These are phyloP conservation scores for Cichorium intybus DNA, from an alignment of 140 eudicot species.

Conservation along the genomic window DNA sequence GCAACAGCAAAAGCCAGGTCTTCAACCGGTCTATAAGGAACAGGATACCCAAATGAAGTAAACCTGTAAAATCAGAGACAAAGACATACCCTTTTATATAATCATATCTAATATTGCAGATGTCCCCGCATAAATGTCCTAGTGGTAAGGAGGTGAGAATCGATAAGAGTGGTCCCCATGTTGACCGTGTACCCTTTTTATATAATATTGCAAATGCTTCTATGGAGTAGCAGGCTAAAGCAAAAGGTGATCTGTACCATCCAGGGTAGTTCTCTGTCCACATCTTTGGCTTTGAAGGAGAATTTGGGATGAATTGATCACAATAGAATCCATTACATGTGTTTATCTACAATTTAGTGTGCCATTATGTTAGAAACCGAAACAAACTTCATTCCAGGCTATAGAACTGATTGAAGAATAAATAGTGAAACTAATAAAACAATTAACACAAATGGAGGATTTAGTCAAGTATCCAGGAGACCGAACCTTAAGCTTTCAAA, in stretches of 20 bases:
- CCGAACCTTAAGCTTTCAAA: too few species aligned
- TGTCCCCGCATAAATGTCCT: too few species aligned
- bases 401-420: too few species aligned
- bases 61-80: conserved; percentile 45
- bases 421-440: too few species aligned
- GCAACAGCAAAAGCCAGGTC: conserved; percentile 90
- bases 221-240: conserved; percentile 2
- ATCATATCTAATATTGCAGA: background rate
- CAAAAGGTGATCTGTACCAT: conserved; percentile 46
- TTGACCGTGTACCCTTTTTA: too few species aligned
- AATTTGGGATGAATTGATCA: conserved; percentile 64
- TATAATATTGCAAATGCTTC: background rate
- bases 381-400: too few species aligned
- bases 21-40: conserved; percentile 80
- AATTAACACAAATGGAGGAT: too few species aligned
- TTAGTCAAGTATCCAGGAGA: too few species aligned
- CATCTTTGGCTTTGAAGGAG: conserved; percentile 70
- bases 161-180: too few species aligned
- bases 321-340: conserved; percentile 87
- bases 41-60: conserved; percentile 72
- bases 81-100: background rate
- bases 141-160: too few species aligned
- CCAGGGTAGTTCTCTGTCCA: conserved; percentile 87
- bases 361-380: conserved; percentile 5
- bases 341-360: conserved; percentile 52